Conservation (phyloP, 306 rosid genomes). For the Canavalia gladiata region DNA sequence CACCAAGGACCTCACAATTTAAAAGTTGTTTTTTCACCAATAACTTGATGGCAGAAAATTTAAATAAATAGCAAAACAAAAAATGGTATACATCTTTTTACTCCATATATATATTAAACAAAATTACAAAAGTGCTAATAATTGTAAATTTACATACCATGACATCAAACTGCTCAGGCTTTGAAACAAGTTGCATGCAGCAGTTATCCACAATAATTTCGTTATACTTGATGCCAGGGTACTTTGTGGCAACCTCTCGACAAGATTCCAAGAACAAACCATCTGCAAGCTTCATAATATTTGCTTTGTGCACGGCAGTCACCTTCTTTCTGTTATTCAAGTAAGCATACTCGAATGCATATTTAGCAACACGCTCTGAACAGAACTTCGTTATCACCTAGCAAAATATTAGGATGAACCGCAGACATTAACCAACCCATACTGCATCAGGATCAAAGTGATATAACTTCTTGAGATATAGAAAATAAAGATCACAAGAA, state of each 20-base stretch:
- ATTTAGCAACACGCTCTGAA: slow-evolving; percentile 75
- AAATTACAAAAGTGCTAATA: background rate
- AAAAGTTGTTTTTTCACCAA: background rate
- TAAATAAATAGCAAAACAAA: slow-evolving; percentile 10
- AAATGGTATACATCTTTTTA: background rate
- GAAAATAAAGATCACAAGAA: slow-evolving; percentile 7
- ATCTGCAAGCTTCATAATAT: slow-evolving; percentile 85
- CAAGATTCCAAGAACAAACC: slow-evolving; percentile 83
- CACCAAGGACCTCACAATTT: background rate
- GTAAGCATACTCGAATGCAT: slow-evolving; percentile 82
- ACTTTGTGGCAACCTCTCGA: slow-evolving; percentile 69
- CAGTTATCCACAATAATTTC: slow-evolving; percentile 85
- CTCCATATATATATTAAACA: background rate
- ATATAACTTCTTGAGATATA: slow-evolving; percentile 1
- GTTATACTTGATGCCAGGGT: slow-evolving; percentile 64
- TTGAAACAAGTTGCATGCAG: slow-evolving; percentile 85
- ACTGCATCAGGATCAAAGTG: background rate
- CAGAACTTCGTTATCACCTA: slow-evolving; percentile 85
- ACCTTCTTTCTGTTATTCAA: slow-evolving; percentile 80
- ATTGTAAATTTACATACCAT: slow-evolving; percentile 61
- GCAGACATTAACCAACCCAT: slow-evolving; percentile 35
- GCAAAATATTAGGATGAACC: slow-evolving; percentile 54
- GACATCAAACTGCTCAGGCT: slow-evolving; percentile 87
- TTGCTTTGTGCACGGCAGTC: slow-evolving; percentile 88
- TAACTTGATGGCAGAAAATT: background rate